Conservation (phyloP, 805 yeast species). For the Wickerhamomyces queroliae region DNA sequence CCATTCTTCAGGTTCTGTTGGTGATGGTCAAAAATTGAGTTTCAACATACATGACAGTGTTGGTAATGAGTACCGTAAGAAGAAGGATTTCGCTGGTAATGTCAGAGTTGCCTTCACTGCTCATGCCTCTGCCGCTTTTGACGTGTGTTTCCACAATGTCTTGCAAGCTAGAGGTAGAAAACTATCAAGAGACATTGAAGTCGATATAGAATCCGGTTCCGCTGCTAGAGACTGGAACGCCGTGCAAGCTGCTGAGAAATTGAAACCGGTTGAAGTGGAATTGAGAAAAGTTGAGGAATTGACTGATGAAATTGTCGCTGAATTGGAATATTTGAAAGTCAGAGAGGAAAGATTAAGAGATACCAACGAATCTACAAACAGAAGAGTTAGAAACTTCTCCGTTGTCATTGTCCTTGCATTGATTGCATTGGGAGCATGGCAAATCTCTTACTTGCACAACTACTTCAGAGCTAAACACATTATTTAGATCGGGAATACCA, state of each 20-base stretch:
- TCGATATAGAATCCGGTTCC: slow-evolving; percentile 93
- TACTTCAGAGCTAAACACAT: slow-evolving; percentile 87
- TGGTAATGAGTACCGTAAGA: slow-evolving; percentile 81
- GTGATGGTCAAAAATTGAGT: slow-evolving; percentile 83
- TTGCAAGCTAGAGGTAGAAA: slow-evolving; percentile 35
- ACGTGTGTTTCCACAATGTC: slow-evolving; percentile 81
- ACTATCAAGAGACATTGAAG: slow-evolving; percentile 66
- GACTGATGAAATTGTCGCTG: slow-evolving; percentile 74
- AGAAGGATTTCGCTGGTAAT: slow-evolving; percentile 68
- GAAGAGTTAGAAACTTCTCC: slow-evolving; percentile 87
- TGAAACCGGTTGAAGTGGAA: slow-evolving; percentile 89
- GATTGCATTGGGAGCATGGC: slow-evolving; percentile 85
- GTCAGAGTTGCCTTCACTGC: slow-evolving; percentile 80
- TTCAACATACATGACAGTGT: slow-evolving; percentile 65
- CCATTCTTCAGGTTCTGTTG: slow-evolving; percentile 63
- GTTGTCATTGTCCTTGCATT: slow-evolving; percentile 61
- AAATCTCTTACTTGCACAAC: slow-evolving; percentile 83
- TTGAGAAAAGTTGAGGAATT: slow-evolving; percentile 82
- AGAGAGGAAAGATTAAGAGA: slow-evolving; percentile 94
- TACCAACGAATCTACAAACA: slow-evolving; percentile 94
- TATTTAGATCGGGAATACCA: slow-evolving; percentile 30
- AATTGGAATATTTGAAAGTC: slow-evolving; percentile 73
- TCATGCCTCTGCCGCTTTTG: slow-evolving; percentile 77
- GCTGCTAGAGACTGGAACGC: slow-evolving; percentile 98
- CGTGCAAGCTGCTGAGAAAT: slow-evolving; percentile 85